Conservation (phyloP, 805 yeast species). For the Diddensiella caesifluorescens region DNA sequence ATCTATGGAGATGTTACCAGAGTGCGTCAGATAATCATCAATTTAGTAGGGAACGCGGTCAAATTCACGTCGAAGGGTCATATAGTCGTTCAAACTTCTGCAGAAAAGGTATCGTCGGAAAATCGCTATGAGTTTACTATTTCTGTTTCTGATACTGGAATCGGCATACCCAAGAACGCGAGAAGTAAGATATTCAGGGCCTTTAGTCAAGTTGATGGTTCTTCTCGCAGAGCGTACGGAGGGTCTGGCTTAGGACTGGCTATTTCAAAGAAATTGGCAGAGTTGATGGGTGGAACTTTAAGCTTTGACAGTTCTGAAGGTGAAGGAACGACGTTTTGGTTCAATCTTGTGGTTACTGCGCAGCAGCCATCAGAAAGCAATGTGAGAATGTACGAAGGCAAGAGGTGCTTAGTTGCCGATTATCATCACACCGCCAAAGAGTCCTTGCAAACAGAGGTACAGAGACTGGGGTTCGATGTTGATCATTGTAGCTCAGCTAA, state of each 20-base stretch:
- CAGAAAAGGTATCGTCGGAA: constrained; percentile 31
- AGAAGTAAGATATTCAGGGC: constrained; percentile 46
- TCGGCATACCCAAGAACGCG: constrained; percentile 45
- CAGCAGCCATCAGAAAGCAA: constrained; percentile 24
- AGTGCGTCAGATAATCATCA: constrained; percentile 47
- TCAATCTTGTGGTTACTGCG: constrained; percentile 34
- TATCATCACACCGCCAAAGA: constrained; percentile 31
- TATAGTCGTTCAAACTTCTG: constrained; percentile 34
- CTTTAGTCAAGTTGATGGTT: constrained; percentile 53
- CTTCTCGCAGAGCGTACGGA: constrained; percentile 46
- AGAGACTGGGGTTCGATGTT: constrained; percentile 35
- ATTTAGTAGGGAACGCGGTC: constrained; percentile 49
- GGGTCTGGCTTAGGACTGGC: constrained; percentile 51
- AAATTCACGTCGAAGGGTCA: constrained; percentile 45
- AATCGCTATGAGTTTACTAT: constrained; percentile 38
- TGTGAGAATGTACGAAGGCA: constrained; percentile 15
- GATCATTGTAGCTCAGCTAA: constrained; percentile 22
- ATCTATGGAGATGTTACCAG: constrained; percentile 47
- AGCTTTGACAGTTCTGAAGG: constrained; percentile 44
- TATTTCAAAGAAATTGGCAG: constrained; percentile 44
- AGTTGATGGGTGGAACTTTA: constrained; percentile 45
- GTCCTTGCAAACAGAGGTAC: constrained; percentile 34
- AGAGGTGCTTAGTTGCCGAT: constrained; percentile 34
- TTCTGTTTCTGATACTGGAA: constrained; percentile 47
- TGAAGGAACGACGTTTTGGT: constrained; percentile 43